phyloP scores from a whole-genome alignment of 305 asterid species.

The Solanum hybrid region DNA sequence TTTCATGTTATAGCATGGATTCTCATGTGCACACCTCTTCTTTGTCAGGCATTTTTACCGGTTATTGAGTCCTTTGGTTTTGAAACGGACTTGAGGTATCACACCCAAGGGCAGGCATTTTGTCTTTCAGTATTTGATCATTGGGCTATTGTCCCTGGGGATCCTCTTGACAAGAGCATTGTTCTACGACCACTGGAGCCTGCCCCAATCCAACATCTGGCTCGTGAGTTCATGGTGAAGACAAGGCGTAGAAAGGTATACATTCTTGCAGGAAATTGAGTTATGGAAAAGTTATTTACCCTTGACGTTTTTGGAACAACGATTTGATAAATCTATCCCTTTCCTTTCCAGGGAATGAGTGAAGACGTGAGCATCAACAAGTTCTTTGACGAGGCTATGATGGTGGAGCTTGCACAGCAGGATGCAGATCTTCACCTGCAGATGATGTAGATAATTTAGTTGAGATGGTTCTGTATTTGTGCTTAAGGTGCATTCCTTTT shows the following conservation, averaged over 20 bases:
- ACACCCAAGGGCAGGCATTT: conserved; percentile 97
- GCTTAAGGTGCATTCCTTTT: background rate
- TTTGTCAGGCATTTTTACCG: conserved; percentile 74
- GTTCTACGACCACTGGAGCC: conserved; percentile 94
- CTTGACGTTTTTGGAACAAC: background rate
- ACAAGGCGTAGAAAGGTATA: conserved; percentile 94
- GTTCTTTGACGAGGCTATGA: conserved; percentile 96
- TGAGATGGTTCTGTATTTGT: background rate
- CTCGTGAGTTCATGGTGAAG: conserved; percentile 97
- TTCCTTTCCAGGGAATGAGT: conserved; percentile 75
- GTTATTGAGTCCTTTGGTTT: conserved; percentile 96
- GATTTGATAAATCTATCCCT: background rate
- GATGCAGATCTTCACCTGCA: conserved; percentile 87
- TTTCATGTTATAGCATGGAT: background rate
- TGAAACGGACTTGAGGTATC: conserved; percentile 96
- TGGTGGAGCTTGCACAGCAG: conserved; percentile 89
- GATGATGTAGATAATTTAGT: conserved; percentile 26
- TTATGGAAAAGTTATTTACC: background rate
- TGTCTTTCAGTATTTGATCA: conserved; percentile 82
- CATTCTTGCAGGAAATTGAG: background rate
- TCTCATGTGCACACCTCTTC: background rate
- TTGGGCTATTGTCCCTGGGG: conserved; percentile 98
- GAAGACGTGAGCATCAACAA: conserved; percentile 91
- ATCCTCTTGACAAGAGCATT: conserved; percentile 88
- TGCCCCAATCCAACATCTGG: conserved; percentile 89